These are phyloP conservation scores for Agrocybe pediades DNA, from an alignment of 768 basidiomycete genomes.

Conservation along the genomic window DNA sequence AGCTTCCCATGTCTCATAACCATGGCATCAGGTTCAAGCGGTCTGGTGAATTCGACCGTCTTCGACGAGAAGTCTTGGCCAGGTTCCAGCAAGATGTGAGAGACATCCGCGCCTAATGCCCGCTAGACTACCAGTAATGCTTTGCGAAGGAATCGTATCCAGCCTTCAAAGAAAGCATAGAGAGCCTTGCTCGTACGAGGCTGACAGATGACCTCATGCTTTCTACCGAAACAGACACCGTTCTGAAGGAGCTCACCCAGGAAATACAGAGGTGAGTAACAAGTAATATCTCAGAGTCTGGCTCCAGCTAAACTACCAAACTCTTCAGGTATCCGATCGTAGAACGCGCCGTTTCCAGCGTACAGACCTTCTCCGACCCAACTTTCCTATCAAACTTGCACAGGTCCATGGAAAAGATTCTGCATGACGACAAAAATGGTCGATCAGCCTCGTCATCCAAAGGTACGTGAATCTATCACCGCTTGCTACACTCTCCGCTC, in stretches of 20 bases:
- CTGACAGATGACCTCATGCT: constrained; percentile 56
- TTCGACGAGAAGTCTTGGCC: constrained; percentile 63
- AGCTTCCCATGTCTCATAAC: not conserved
- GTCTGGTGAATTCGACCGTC: constrained; percentile 75
- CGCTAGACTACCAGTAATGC: not conserved
- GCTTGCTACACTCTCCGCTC: constrained; percentile 4
- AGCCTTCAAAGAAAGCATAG: constrained; percentile 58
- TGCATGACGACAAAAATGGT: constrained; percentile 38
- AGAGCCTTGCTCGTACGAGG: constrained; percentile 61
- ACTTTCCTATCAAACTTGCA: constrained; percentile 46
- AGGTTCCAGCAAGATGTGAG: constrained; percentile 66
- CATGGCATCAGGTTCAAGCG: constrained; percentile 70
- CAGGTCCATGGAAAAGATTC: constrained; percentile 43
- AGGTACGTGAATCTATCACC: constrained; percentile 11
- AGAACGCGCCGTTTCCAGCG: constrained; percentile 59
- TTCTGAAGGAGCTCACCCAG: constrained; percentile 67
- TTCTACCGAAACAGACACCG: constrained; percentile 48
- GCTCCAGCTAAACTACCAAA: not conserved
- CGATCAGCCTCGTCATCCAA: constrained; percentile 7
- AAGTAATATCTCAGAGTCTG: not conserved
- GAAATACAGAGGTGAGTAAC: constrained; percentile 63
- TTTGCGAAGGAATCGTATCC: constrained; percentile 47
- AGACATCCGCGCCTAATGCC: constrained; percentile 3
- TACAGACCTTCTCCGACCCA: constrained; percentile 49
- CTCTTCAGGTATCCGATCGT: constrained; percentile 60